Base-by-base conservation (phyloP, 2,329 filamentous ascomycete species). In the Verticillium albo-atrum region DNA sequence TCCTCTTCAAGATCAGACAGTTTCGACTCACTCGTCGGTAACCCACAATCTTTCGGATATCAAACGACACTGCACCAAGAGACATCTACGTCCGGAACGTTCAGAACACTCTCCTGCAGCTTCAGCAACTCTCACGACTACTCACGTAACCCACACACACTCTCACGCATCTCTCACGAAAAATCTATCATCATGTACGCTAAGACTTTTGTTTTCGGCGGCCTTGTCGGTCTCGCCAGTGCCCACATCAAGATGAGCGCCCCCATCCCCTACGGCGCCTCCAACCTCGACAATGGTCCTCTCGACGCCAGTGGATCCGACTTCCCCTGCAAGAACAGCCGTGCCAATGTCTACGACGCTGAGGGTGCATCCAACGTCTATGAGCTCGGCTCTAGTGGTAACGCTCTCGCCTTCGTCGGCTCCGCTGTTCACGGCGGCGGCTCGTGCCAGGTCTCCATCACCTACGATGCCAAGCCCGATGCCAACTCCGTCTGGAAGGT, bases 401-500 rank as follows among this genome's bases (percentile, higher is more conserved):
- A 89, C 67, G 71, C 77, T 0, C 79, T 97, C 1, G 72, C 75
- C 0, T 91, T 97, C 73, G 76, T 76, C 0, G 93, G 92, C 35
- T 77, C 81, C 55, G 93, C 92, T 3, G 86, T 88, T 0, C 95
- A 99, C 66, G 93, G 93, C 20, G 95, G 95, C 58, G 95, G 95
- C 0, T 96, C 91, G 0, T 98, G 95, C 77, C 95, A 99, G 68
- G 77, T 98, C 60, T 89, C 89, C 9, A 78, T 99, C 67, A 95
- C 93, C 0, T 92, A 90, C 20, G 94, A 97, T 66, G 77, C 81
- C 12, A 76, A 81, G 14, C 87, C 92, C 1, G 87, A 84, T 27
- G 84, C 83, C 64, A 73, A 83, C 65, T 89, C 85, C 0, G 81
- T 83, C 25, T 99, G 89, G 87, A 92, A 93, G 72, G 94, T 97